Conservation (phyloP, 768 basidiomycete genomes). For the Tubosaeta sp. region DNA sequence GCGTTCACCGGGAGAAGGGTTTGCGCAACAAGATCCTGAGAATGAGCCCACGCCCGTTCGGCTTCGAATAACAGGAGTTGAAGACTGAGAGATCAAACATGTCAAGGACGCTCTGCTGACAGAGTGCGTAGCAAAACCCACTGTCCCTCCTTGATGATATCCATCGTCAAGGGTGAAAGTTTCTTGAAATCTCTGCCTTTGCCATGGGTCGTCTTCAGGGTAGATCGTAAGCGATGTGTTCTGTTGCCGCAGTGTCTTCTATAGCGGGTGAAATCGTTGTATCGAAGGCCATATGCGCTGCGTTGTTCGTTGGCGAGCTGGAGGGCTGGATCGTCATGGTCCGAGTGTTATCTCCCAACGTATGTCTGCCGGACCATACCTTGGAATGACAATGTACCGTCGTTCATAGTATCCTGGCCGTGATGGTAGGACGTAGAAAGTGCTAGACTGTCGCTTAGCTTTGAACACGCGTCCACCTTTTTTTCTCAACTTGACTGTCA, state of each 20-base stretch:
- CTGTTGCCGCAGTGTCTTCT: slow-evolving; percentile 92
- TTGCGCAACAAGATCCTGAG: slow-evolving; percentile 66
- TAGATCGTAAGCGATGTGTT: slow-evolving; percentile 81
- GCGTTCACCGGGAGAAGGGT: slow-evolving; percentile 50
- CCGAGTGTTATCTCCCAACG: background rate
- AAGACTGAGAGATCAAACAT: slow-evolving; percentile 42
- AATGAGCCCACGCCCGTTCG: slow-evolving; percentile 89
- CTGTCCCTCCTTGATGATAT: slow-evolving; percentile 83
- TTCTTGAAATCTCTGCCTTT: slow-evolving; percentile 91
- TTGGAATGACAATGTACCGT: slow-evolving; percentile 35
- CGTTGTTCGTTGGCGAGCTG: slow-evolving; percentile 85
- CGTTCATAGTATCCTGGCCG: slow-evolving; percentile 17
- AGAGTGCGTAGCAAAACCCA: slow-evolving; percentile 37
- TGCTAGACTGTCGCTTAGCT: slow-evolving; percentile 10
- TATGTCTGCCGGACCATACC: slow-evolving; percentile 29
- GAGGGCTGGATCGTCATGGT: slow-evolving; percentile 50
- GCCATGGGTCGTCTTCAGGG: slow-evolving; percentile 81
- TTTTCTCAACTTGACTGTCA: slow-evolving; percentile 1
- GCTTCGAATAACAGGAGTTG: slow-evolving; percentile 85
- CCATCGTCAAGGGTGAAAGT: slow-evolving; percentile 57
- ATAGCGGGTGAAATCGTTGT: slow-evolving; percentile 85
- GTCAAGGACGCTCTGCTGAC: slow-evolving; percentile 7
- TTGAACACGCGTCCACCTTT: slow-evolving; percentile 16
- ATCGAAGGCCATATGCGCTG: slow-evolving; percentile 85
- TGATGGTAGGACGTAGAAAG: slow-evolving; percentile 16